phyloP scores from a whole-genome alignment of 192 early-diverging fungal species.

The Umbelopsis sp. region DNA sequence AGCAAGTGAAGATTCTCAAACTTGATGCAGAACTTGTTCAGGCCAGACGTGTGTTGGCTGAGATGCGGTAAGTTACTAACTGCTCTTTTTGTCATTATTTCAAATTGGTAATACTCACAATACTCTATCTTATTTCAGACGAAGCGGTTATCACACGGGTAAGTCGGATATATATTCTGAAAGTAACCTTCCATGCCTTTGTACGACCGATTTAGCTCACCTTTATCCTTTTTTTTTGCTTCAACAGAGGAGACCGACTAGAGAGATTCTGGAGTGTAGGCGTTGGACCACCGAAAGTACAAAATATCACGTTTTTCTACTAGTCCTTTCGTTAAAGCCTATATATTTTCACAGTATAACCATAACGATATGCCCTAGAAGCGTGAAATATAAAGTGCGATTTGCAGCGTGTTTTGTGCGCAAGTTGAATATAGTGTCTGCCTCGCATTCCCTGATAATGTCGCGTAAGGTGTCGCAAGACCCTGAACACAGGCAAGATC shows the following conservation, averaged over 20 bases:
- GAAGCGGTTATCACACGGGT: conserved; percentile 69
- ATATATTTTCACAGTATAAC: too few relatives aligned
- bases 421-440: neutral
- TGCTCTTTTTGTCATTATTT: neutral
- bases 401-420: too few relatives aligned
- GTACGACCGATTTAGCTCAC: neutral
- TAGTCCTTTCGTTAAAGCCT: too few relatives aligned
- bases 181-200: neutral
- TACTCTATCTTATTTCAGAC: conserved; percentile 43
- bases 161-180: neutral
- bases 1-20: conserved; percentile 96
- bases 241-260: conserved; percentile 6
- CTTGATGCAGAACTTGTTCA: conserved; percentile 89
- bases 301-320: too few relatives aligned
- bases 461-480: conserved; percentile 13
- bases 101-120: neutral
- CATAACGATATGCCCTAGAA: too few relatives aligned
- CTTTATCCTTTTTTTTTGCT: neutral
- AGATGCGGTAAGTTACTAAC: conserved; percentile 58
- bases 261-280: too few relatives aligned
- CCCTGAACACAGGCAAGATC: neutral
- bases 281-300: too few relatives aligned
- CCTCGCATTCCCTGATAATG: neutral
- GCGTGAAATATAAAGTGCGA: too few relatives aligned
- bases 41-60: conserved; percentile 85